phyloP scores from a whole-genome alignment of 331 rosid species.

The Quercus phellos region DNA sequence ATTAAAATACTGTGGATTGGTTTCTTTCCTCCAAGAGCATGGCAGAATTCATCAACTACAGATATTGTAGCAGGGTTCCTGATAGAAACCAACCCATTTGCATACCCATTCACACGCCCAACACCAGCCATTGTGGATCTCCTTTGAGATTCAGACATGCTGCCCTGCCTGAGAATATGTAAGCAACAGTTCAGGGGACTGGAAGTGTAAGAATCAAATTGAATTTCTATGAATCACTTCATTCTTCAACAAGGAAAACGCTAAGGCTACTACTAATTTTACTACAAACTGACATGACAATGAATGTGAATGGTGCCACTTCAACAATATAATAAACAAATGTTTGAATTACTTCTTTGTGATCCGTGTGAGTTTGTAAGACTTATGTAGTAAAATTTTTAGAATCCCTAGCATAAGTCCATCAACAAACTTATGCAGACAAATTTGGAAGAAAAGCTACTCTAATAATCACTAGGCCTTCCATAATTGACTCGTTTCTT shows the following conservation, averaged over 20 bases:
- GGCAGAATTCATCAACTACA: slow-evolving; percentile 71
- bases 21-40: slow-evolving; percentile 83
- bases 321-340: too few species aligned
- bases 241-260: neutral
- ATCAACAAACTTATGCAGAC: neutral
- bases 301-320: too few species aligned
- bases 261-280: too few species aligned
- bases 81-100: slow-evolving; percentile 46
- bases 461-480: neutral
- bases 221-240: neutral
- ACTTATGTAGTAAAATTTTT: too few species aligned
- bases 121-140: slow-evolving; percentile 37
- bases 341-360: too few species aligned
- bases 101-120: slow-evolving; percentile 54
- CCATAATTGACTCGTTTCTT: slow-evolving; percentile 6
- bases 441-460: neutral
- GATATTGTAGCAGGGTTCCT: slow-evolving; percentile 68
- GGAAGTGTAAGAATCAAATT: neutral
- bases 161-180: slow-evolving; percentile 22
- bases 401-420: too few species aligned
- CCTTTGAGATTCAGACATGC: slow-evolving; percentile 51
- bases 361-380: too few species aligned
- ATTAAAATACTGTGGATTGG: slow-evolving; percentile 95
- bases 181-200: slow-evolving; percentile 20
- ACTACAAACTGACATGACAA: too few species aligned